Evolutionary conservation across 495 filamentous ascomycete species (phyloP).

Genomic region (Cercophora sp.): DNA sequence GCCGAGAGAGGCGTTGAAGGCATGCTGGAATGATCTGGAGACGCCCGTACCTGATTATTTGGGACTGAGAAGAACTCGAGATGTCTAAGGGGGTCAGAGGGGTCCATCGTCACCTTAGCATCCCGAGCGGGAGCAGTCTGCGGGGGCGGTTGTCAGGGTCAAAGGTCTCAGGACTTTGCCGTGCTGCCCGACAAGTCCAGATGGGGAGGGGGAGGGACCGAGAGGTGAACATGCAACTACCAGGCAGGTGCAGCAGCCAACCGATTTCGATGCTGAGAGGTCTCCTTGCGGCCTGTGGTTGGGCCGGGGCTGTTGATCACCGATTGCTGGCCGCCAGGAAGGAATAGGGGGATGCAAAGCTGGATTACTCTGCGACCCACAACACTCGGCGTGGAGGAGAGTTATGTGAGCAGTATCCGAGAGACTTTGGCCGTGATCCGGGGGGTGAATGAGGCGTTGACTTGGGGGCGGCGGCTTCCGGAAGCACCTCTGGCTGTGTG

Average conservation of each 20-base stretch:
- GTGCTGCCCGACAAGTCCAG: background rate
- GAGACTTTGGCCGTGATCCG: too few relatives aligned
- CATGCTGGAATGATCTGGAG: background rate
- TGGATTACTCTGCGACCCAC: too few relatives aligned
- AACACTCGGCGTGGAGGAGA: too few relatives aligned
- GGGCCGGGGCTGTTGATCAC: too few relatives aligned
- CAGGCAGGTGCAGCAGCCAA: background rate
- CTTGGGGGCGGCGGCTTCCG: too few relatives aligned
- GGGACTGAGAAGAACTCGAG: constrained; percentile 35
- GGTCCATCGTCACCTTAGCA: constrained; percentile 29
- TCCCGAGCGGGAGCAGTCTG: constrained; percentile 13
- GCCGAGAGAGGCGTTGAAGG: background rate
- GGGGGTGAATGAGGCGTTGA: too few relatives aligned
- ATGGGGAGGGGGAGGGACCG: background rate
- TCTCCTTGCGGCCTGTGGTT: too few relatives aligned
- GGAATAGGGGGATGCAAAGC: too few relatives aligned
- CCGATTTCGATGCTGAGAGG: background rate
- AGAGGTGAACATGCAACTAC: background rate
- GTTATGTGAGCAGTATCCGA: too few relatives aligned
- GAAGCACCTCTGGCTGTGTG: background rate
- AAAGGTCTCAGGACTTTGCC: background rate
- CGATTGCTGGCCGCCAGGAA: too few relatives aligned
- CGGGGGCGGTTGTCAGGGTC: background rate
- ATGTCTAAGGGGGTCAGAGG: constrained; percentile 27
- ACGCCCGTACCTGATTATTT: constrained; percentile 29